Conservation (phyloP, 768 basidiomycete species). For the Tubosaeta sp. region DNA sequence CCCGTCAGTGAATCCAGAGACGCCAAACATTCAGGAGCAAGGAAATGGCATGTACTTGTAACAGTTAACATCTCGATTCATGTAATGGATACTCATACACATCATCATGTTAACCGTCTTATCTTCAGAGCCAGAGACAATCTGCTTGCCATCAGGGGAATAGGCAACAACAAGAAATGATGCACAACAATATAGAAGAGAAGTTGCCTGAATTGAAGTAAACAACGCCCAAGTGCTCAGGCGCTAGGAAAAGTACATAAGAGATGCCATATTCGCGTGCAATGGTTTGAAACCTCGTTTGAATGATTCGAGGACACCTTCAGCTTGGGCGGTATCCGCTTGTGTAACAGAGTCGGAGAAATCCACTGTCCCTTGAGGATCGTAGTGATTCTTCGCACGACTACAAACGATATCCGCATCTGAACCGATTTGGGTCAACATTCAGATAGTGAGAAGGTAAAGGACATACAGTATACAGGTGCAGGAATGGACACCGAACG, state of each 20-base stretch:
- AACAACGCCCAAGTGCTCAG: neutral
- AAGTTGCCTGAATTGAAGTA: neutral
- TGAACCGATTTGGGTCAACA: conserved; percentile 23
- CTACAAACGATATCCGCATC: conserved; percentile 77
- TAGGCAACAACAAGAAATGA: too few relatives aligned
- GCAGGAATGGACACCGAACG: conserved; percentile 81
- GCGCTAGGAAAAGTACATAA: conserved; percentile 58
- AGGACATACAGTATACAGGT: conserved; percentile 68
- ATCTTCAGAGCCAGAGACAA: too few relatives aligned
- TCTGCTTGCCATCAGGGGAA: too few relatives aligned
- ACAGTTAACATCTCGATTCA: neutral
- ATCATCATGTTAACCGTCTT: too few relatives aligned
- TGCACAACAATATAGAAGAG: neutral
- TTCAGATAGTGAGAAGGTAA: neutral
- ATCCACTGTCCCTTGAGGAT: conserved; percentile 54
- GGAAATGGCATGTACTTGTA: conserved; percentile 29
- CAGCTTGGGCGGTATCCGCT: conserved; percentile 37
- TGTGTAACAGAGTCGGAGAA: conserved; percentile 59
- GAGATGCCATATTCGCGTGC: conserved; percentile 42
- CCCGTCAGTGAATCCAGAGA: neutral
- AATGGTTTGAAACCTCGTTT: conserved; percentile 53
- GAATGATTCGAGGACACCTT: conserved; percentile 45
- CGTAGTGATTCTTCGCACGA: conserved; percentile 77
- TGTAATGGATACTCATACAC: neutral
- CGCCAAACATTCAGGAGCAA: conserved; percentile 1